Evolutionary conservation across 306 rosid genomes (phyloP).

Genomic region (Quercus dentata): DNA sequence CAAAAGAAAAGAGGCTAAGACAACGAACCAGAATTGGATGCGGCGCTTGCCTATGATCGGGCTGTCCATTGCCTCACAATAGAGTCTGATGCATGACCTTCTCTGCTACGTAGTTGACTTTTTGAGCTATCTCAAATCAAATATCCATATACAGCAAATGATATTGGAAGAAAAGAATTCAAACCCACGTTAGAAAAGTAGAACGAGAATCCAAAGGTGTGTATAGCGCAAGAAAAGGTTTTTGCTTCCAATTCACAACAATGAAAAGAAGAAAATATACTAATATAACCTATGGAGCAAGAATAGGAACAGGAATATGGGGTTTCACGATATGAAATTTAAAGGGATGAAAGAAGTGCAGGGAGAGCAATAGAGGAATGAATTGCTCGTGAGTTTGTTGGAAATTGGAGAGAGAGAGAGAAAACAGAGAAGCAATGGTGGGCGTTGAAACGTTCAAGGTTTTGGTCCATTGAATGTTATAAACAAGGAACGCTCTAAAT

Average conservation of each 20-base stretch:
- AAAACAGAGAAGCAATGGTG: neutral
- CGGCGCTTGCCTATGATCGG: conserved; percentile 3
- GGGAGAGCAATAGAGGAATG: neutral
- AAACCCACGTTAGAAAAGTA: neutral
- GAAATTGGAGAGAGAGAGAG: neutral
- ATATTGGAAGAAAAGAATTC: neutral
- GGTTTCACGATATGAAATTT: neutral
- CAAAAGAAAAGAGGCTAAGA: conserved; percentile 19
- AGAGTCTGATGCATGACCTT: conserved; percentile 1
- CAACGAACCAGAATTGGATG: conserved; percentile 24
- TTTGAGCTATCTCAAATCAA: neutral
- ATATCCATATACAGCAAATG: neutral
- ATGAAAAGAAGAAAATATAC: neutral
- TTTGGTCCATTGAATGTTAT: neutral
- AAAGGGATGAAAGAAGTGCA: neutral
- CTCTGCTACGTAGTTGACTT: neutral
- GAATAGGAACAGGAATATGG: neutral
- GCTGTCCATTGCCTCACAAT: neutral
- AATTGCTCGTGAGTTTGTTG: neutral
- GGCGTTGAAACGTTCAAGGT: conserved; percentile 13
- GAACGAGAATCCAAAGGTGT: neutral
- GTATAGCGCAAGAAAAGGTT: neutral
- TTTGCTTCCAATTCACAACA: neutral
- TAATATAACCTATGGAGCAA: neutral
- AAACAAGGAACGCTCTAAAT: neutral